Evolutionary conservation across 345 rosid species (phyloP).

Genomic region (Kernera saxatilis): DNA sequence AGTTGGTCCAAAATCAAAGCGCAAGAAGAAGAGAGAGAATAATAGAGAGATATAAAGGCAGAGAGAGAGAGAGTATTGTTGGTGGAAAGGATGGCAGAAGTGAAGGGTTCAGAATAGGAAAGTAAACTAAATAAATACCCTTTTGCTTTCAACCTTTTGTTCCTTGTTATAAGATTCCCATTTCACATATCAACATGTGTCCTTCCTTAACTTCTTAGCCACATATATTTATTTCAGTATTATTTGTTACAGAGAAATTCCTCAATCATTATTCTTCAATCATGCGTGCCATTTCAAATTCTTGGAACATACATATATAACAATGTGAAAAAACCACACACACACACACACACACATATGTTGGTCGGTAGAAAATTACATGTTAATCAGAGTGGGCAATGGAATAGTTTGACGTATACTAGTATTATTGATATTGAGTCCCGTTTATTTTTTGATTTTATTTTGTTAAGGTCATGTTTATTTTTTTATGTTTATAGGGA

Average conservation of each 20-base stretch:
- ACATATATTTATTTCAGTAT: constrained; percentile 14
- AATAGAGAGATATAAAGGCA: no score
- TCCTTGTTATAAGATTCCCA: constrained; percentile 30
- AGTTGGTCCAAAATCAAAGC: constrained; percentile 20
- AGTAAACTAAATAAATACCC: constrained; percentile 29
- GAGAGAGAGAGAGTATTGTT: constrained; percentile 16
- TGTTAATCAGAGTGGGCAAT: not conserved
- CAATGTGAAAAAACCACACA: not conserved
- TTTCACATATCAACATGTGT: constrained; percentile 24
- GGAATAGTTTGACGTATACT: not conserved
- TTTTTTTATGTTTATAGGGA: not conserved
- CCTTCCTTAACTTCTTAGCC: constrained; percentile 15
- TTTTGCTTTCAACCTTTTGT: constrained; percentile 30
- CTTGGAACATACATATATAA: constrained; percentile 8
- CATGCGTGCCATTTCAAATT: constrained; percentile 22
- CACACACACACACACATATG: not conserved
- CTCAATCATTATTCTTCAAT: constrained; percentile 27
- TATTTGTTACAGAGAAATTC: not conserved
- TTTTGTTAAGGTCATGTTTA: not conserved
- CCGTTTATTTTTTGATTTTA: not conserved
- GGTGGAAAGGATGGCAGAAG: constrained; percentile 33
- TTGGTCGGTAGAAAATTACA: constrained; percentile 6
- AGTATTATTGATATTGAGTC: not conserved
- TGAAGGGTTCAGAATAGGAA: constrained; percentile 25
- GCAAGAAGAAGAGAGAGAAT: not conserved